phyloP scores from a whole-genome alignment of 2,329 filamentous ascomycete species.

The Endocalyx cinctus region DNA sequence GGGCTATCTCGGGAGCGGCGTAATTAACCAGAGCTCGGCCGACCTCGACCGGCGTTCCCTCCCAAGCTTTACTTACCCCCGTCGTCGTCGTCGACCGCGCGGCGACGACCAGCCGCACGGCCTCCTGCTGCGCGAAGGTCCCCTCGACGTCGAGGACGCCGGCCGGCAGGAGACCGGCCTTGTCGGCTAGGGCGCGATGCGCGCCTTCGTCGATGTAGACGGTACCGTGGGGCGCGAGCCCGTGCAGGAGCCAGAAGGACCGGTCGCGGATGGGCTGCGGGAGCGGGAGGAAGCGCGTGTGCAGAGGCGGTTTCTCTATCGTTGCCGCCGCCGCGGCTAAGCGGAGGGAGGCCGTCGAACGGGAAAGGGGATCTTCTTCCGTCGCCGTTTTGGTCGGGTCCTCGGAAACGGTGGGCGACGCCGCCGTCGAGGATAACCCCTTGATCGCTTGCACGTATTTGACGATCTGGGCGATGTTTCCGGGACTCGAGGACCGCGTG shows the following conservation, averaged over 20 bases:
- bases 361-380: constrained; percentile 31
- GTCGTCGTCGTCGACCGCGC: constrained; percentile 39
- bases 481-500: constrained; percentile 86
- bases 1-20: constrained; percentile 73
- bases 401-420: constrained; percentile 9
- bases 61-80: constrained; percentile 42
- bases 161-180: constrained; percentile 82
- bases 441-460: constrained; percentile 67
- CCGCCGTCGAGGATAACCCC: constrained; percentile 24
- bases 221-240: constrained; percentile 82
- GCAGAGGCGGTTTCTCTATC: constrained; percentile 57
- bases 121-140: constrained; percentile 85
- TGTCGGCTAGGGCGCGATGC: constrained; percentile 71
- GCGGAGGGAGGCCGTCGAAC: constrained; percentile 38
- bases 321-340: constrained; percentile 20
- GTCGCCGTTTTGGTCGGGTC: constrained; percentile 15
- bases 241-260: constrained; percentile 96
- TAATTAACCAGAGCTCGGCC: constrained; percentile 92
- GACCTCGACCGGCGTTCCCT: constrained; percentile 62
- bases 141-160: constrained; percentile 91
- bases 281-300: constrained; percentile 89
- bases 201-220: constrained; percentile 92
- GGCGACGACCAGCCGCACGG: constrained; percentile 80
- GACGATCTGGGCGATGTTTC: constrained; percentile 86
- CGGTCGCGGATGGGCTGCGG: constrained; percentile 82